Percentiles rank a stretch among this genome's conserved stretches.
phyloP scores from a whole-genome alignment of 495 filamentous ascomycete genomes.

The Neurospora intermedia region DNA sequence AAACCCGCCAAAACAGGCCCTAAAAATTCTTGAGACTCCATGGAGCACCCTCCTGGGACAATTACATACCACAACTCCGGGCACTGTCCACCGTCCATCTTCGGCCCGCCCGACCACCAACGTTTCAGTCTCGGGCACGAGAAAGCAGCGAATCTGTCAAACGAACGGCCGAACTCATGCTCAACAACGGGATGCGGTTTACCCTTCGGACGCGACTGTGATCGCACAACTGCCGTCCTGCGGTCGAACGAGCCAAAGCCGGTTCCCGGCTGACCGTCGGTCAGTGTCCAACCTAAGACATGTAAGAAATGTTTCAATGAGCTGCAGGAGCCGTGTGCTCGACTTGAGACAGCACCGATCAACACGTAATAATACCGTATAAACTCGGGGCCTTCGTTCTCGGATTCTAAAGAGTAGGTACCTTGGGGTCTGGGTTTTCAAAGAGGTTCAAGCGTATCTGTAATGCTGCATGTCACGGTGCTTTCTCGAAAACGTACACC shows the following conservation, averaged over 20 bases:
- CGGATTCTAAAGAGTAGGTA: no score
- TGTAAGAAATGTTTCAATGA: background rate
- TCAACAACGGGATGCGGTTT: background rate
- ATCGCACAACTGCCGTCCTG: background rate
- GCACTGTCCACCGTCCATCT: background rate
- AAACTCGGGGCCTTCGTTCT: no score
- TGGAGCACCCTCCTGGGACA: background rate
- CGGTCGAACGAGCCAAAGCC: background rate
- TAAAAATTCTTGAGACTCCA: background rate
- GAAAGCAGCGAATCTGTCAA: background rate
- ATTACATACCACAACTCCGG: background rate
- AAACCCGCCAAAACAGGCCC: background rate
- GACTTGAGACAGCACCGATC: background rate
- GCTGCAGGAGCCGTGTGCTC: background rate
- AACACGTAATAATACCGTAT: background rate
- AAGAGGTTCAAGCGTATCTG: no score
- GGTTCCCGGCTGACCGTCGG: background rate
- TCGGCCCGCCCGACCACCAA: background rate
- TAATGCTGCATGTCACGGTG: no score
- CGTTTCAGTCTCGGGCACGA: background rate
- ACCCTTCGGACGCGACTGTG: background rate
- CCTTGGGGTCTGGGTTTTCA: no score
- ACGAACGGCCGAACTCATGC: background rate
- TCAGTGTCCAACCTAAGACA: background rate
- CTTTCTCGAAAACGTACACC: no score